Conservation (phyloP, 805 yeast genomes). For the Dipodascus geniculatus region DNA sequence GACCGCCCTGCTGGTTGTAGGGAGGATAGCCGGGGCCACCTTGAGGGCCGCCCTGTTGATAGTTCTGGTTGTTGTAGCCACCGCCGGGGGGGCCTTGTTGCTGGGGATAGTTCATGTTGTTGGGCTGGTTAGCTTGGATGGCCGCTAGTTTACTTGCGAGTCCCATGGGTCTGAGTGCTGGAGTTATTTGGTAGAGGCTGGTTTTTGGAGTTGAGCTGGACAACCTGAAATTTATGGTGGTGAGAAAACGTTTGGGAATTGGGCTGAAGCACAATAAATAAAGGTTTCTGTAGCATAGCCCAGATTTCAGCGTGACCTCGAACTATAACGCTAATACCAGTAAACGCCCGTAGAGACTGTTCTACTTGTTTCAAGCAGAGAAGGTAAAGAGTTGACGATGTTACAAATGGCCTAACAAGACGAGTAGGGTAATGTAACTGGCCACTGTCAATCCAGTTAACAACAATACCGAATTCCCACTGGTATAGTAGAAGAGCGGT, state of each 20-base stretch:
- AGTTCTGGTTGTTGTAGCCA: conserved; percentile 2
- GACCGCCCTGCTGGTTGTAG: conserved; percentile 2
- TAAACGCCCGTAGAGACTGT: no score
- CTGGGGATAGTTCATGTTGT: conserved; percentile 3
- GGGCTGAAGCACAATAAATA: not conserved
- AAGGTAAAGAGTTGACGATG: no score
- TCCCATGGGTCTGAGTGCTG: no score
- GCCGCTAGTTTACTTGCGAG: conserved; percentile 21
- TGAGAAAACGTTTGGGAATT: no score
- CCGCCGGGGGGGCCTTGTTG: conserved; percentile 6
- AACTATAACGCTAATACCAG: not conserved
- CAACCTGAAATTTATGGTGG: no score
- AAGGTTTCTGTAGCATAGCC: not conserved
- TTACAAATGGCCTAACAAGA: conserved; percentile 26
- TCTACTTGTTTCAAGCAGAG: no score
- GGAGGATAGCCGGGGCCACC: conserved; percentile 5
- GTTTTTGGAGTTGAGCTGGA: no score
- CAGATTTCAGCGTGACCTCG: not conserved
- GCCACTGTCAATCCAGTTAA: conserved; percentile 38
- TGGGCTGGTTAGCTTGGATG: conserved; percentile 7
- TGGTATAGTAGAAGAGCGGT: conserved; percentile 37
- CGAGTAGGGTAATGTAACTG: conserved; percentile 41
- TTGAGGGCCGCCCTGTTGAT: conserved; percentile 9
- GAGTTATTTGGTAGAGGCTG: no score
- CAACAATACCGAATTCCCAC: conserved; percentile 49